A percentile compares a stretch with the other conserved stretches of the same genome.
Evolutionary conservation across 2,329 filamentous ascomycete species (phyloP).

Genomic region (Aspergillus bombycis): DNA sequence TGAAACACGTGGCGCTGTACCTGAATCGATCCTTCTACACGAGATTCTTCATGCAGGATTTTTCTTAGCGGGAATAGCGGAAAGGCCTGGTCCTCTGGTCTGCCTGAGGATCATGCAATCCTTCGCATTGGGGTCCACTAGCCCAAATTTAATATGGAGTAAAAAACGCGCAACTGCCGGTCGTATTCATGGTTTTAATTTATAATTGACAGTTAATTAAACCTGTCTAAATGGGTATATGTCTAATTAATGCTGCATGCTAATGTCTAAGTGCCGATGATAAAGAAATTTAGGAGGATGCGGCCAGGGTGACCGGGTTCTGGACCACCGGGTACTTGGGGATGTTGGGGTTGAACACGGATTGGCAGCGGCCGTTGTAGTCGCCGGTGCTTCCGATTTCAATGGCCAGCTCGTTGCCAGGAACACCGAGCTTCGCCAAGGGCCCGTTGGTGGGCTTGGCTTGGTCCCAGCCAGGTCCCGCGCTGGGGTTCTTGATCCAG

Average conservation of each 20-base stretch:
- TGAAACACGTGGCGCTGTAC: not conserved
- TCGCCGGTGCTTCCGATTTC: constrained; percentile 20
- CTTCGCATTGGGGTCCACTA: not conserved
- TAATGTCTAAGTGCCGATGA: not conserved
- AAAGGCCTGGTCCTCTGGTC: not conserved
- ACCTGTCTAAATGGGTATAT: not conserved
- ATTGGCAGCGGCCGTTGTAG: constrained; percentile 26
- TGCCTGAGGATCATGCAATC: constrained; percentile 3
- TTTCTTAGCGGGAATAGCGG: not conserved
- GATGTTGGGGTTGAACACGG: constrained; percentile 22
- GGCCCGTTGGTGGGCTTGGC: constrained; percentile 21
- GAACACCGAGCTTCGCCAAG: constrained; percentile 23
- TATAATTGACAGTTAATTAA: not conserved
- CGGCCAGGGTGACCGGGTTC: constrained; percentile 19
- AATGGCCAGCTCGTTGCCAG: constrained; percentile 21
- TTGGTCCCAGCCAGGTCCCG: constrained; percentile 23
- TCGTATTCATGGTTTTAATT: not conserved
- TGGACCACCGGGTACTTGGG: constrained; percentile 24
- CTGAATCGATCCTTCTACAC: constrained; percentile 6
- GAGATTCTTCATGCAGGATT: not conserved
- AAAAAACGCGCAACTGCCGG: not conserved
- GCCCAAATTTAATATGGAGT: not conserved
- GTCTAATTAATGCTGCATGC: not conserved
- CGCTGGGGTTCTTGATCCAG: constrained; percentile 24
- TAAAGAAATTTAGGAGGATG: not conserved